Conservation (phyloP, 352 stramenopile genomes). For the Pythium apleroticum region DNA sequence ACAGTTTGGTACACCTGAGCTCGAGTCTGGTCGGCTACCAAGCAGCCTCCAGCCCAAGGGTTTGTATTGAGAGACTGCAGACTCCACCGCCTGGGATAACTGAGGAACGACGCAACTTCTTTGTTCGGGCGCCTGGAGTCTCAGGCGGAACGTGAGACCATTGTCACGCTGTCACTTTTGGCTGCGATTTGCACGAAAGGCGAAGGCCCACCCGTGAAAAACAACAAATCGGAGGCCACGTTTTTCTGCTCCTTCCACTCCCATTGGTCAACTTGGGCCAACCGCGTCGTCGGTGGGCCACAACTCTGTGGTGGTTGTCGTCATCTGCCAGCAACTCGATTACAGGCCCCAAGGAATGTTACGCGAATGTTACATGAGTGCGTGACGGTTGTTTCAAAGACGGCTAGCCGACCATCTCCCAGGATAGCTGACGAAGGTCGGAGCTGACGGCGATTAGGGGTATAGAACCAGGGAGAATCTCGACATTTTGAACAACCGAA, state of each 20-base stretch:
- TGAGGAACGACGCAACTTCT: slow-evolving; percentile 12
- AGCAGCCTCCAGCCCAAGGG: not conserved
- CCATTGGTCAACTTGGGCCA: slow-evolving; percentile 12
- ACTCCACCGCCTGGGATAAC: too few species aligned
- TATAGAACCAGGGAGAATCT: not conserved
- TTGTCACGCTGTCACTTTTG: slow-evolving; percentile 22
- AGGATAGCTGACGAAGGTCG: slow-evolving; percentile 27
- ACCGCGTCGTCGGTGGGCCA: not conserved
- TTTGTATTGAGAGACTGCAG: not conserved
- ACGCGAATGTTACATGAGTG: slow-evolving; percentile 27
- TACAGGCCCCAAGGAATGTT: slow-evolving; percentile 15
- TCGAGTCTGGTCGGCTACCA: not conserved
- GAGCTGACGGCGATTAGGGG: slow-evolving; percentile 18
- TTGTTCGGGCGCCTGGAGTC: slow-evolving; percentile 6
- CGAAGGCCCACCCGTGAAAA: not conserved
- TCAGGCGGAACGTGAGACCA: slow-evolving; percentile 11
- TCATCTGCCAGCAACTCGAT: slow-evolving; percentile 6
- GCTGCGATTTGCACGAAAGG: too few species aligned
- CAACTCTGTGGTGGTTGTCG: slow-evolving; percentile 12
- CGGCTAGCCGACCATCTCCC: slow-evolving; percentile 17
- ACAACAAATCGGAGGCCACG: not conserved
- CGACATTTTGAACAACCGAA: not conserved
- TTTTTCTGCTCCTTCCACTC: not conserved
- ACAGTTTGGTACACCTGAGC: not conserved
- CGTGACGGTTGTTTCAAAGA: slow-evolving; percentile 25